Percentiles rank a stretch among this genome's conserved stretches.
phyloP scores from a whole-genome alignment of 495 filamentous ascomycete species.

The Penicillium alfredii region DNA sequence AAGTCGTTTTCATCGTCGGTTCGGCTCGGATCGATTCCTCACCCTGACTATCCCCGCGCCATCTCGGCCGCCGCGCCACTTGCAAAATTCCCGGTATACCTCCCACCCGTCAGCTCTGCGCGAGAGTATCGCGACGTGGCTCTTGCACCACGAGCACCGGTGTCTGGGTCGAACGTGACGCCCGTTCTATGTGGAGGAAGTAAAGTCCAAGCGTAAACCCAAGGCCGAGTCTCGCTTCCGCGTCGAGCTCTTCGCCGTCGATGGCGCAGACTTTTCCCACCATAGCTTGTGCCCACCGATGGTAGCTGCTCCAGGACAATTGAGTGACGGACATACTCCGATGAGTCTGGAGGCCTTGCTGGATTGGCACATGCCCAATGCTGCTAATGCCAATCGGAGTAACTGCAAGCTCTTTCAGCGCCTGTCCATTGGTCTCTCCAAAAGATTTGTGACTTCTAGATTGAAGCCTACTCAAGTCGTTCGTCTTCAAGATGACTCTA shows the following conservation, averaged over 20 bases:
- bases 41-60: slow-evolving; percentile 37
- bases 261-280: slow-evolving; percentile 39
- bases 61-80: slow-evolving; percentile 30
- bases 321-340: slow-evolving; percentile 23
- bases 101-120: slow-evolving; percentile 24
- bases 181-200: slow-evolving; percentile 43
- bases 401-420: slow-evolving; percentile 51
- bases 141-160: slow-evolving; percentile 34
- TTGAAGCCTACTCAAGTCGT: slow-evolving; percentile 41
- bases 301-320: slow-evolving; percentile 19
- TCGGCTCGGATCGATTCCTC: slow-evolving; percentile 45
- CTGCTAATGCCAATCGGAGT: slow-evolving; percentile 35
- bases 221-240: slow-evolving; percentile 28
- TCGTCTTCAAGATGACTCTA: slow-evolving; percentile 22
- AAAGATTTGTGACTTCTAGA: slow-evolving; percentile 43
- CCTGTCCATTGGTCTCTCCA: slow-evolving; percentile 35
- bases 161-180: slow-evolving; percentile 43
- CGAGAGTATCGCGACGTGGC: slow-evolving; percentile 36
- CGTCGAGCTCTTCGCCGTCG: slow-evolving; percentile 50
- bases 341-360: slow-evolving; percentile 42
- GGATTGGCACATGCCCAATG: slow-evolving; percentile 44
- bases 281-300: background rate
- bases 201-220: slow-evolving; percentile 29
- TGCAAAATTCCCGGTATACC: slow-evolving; percentile 17
- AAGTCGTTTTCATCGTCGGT: slow-evolving; percentile 43